phyloP scores from a whole-genome alignment of 2,329 filamentous ascomycete genomes.

The Apiospora marii region DNA sequence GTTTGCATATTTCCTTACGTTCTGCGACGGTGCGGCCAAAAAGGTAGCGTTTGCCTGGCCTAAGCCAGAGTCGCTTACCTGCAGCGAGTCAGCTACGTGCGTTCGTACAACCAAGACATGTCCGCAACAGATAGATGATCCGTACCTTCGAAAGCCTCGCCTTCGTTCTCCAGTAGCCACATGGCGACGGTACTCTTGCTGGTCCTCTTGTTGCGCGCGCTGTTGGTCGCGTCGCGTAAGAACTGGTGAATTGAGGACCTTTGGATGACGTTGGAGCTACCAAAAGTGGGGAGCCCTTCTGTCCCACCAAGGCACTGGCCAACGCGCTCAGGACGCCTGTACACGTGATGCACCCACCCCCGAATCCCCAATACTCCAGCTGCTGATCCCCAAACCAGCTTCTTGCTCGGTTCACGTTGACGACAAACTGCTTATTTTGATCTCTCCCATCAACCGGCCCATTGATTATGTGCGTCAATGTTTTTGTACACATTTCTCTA shows the following conservation, averaged over 20 bases:
- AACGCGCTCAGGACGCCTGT: slow-evolving; percentile 7
- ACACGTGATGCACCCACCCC: slow-evolving; percentile 1
- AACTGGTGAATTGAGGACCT: not conserved
- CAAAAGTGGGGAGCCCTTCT: not conserved
- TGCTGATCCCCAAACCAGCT: not conserved
- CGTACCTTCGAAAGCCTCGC: slow-evolving; percentile 58
- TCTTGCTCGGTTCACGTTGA: not conserved
- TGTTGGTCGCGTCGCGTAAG: slow-evolving; percentile 1
- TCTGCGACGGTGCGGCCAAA: slow-evolving; percentile 81
- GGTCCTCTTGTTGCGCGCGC: not conserved
- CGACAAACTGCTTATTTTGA: not conserved
- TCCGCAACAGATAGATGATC: not conserved
- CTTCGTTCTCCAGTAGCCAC: slow-evolving; percentile 71
- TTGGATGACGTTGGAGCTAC: slow-evolving; percentile 4
- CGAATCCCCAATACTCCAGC: too few species aligned
- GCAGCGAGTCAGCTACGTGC: slow-evolving; percentile 27
- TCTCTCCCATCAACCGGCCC: not conserved
- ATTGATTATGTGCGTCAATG: not conserved
- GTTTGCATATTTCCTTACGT: slow-evolving; percentile 50
- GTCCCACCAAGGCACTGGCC: not conserved
- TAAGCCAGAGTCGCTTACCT: slow-evolving; percentile 83
- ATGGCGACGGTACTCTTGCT: slow-evolving; percentile 47
- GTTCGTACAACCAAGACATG: slow-evolving; percentile 22
- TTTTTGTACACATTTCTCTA: not conserved
- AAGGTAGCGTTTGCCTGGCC: slow-evolving; percentile 84